Evolutionary conservation across 352 stramenopile genomes (phyloP), one percentile per base, ranked within the genome.

Genomic region (Phytophthora niederhauseri): DNA sequence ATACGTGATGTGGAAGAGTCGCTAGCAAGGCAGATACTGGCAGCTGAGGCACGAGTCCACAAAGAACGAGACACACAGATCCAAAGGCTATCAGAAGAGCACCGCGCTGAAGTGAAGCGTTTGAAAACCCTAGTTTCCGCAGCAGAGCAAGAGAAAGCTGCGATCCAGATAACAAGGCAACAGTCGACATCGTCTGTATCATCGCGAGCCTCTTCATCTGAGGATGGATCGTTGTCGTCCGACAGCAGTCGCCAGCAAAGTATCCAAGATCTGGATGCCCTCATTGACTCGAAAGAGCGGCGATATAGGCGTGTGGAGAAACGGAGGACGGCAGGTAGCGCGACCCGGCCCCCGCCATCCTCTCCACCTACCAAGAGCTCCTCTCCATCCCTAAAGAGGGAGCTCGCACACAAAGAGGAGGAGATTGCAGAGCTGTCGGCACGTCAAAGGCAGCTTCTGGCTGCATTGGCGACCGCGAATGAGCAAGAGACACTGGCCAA

Each of bases 401-500:
- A 61, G 8, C 57, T 87, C 2, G 52, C 34, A 34, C 73, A 74
- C 30, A 85, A 87, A 38, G 73, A 90, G 28, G 66, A 82, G 8
- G 67, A 87, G 20, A 61, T 90, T 22, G 62, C 57, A 6, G 68
- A 72, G 45, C 53, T 90, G 1, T 45, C 68, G 34, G 51, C 36
- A 22, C 72, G 46, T 45, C 73, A 70, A 57, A 78, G 66, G 38
- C 73, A 75, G 46, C 77, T 72, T 24, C 67, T 72, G 66, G 70
- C 73, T 22, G 87, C 84, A 4, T 70, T 94, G 6, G 85, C 85
- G 19, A 76, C 77, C 11, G 84, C 85, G 2, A 95, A 95, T 36
- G 84, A 93, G 49, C 84, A 94, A 48, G 85, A 95, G 68, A 93
- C 82, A 34, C 38, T 78, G n/a, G 84, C 82, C 1, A 95, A 93